Base-by-base conservation (phyloP, 306 rosid genomes). In the Luffa aegyptiaca region DNA sequence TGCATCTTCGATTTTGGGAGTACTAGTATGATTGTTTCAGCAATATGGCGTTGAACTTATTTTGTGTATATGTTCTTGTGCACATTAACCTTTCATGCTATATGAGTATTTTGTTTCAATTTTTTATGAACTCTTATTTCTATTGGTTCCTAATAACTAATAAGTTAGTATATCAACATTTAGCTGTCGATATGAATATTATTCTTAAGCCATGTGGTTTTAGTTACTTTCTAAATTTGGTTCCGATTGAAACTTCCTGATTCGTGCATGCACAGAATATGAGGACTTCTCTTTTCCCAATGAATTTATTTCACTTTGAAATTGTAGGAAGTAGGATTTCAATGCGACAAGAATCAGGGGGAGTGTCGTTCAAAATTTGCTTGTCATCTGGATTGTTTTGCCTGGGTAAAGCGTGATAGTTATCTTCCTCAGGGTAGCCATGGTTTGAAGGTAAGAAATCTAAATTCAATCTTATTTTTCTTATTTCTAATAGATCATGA, bases 321-420 rank as follows among this genome's bases (percentile, higher is more conserved):
- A 82, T 77, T 86, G 83, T 87, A 95, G 98, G 98, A 95, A 85
- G 81, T 95, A 82, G 98, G 97, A 62, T 92, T 95, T 89, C 94
- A 87, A 81, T 90, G 96, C 31, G 97, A 95, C 88, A 86, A 57
- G 81, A 89, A 86, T 83, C 98, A 92, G 82, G 98, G 97, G 46
- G 98, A 92, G 79, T 95, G 93, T 46, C 97, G 96, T 80, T 90
- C 96, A 52, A 95, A 86, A 86, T 92, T 90, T 92, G 92, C 97
- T 77, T 92, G 97, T 81, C 98, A 92, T 87, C 89, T 95, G 78
- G 98, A 95, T 85, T 95, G 98, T 81, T 92, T 90, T 92, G 97
- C 98, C 45, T 95, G 98, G 98, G 98, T 95, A 73, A 95, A 92
- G 86, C 97, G 97, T 79, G 98, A 95, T 80, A 95, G 97, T 89